A percentile compares a stretch with the other conserved stretches of the same genome.
Conservation (phyloP, 179 eudicot genomes). For the Actinidia arguta region DNA sequence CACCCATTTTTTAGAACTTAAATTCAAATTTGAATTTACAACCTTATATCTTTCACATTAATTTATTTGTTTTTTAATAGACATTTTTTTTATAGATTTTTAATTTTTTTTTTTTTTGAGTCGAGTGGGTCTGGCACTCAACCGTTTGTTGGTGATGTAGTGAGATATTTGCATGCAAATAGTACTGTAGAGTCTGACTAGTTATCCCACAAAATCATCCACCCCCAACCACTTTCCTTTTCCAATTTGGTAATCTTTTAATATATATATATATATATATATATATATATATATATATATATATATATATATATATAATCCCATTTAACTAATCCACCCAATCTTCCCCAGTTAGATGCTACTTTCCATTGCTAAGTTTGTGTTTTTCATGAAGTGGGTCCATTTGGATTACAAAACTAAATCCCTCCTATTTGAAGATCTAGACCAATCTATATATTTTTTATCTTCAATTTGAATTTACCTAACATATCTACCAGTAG, state of each 20-base stretch:
- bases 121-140: background rate
- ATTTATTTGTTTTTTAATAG: background rate
- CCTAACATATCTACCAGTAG: background rate
- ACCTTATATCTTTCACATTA: background rate
- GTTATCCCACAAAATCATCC: background rate
- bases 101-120: too few species aligned
- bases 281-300: background rate
- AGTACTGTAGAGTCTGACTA: background rate
- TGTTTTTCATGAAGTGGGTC: too few species aligned
- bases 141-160: background rate
- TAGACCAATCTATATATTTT: background rate
- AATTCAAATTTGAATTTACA: background rate
- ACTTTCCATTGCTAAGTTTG: too few species aligned
- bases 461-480: background rate
- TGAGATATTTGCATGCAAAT: background rate
- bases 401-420: background rate
- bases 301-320: background rate
- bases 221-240: background rate
- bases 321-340: constrained; percentile 3
- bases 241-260: background rate
- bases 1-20: too few species aligned
- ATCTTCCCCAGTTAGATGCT: background rate
- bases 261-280: background rate
- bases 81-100: too few species aligned
- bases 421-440: background rate